A percentile compares a stretch with the other conserved stretches of the same genome.
These are phyloP conservation scores for Schizophyllum amplum DNA, from an alignment of 1,284 basidiomycete species.

Conservation along the genomic window DNA sequence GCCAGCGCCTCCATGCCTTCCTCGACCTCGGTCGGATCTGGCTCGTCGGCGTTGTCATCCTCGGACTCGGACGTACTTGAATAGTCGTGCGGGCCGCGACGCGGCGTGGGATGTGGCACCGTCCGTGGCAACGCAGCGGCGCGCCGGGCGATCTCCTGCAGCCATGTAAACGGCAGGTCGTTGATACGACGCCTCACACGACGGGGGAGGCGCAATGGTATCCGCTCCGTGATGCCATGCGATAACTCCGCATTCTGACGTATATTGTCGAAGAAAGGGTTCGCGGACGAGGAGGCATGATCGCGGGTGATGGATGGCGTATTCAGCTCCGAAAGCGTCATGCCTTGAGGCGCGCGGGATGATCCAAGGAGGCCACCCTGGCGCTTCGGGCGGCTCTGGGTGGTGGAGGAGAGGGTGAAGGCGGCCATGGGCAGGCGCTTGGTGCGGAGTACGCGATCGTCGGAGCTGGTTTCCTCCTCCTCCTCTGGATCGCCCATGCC, in stretches of 20 bases:
- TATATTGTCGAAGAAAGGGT: slow-evolving; percentile 93
- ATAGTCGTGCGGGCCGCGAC: neutral
- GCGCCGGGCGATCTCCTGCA: slow-evolving; percentile 58
- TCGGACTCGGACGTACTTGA: slow-evolving; percentile 6
- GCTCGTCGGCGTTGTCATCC: slow-evolving; percentile 25
- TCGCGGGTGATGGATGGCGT: slow-evolving; percentile 2
- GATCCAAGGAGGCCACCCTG: slow-evolving; percentile 5
- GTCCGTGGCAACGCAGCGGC: slow-evolving; percentile 28
- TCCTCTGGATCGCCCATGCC: slow-evolving; percentile 42
- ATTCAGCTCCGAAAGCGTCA: slow-evolving; percentile 8
- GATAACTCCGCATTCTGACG: slow-evolving; percentile 90
- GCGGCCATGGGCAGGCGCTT: slow-evolving; percentile 57
- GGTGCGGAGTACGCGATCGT: slow-evolving; percentile 38
- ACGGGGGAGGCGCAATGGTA: slow-evolving; percentile 66
- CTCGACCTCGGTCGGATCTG: slow-evolving; percentile 37
- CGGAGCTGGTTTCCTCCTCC: slow-evolving; percentile 34
- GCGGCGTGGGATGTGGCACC: neutral
- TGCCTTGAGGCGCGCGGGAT: slow-evolving; percentile 4
- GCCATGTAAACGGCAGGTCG: slow-evolving; percentile 79
- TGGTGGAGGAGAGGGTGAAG: slow-evolving; percentile 54
- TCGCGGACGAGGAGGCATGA: slow-evolving; percentile 23
- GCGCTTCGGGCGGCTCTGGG: slow-evolving; percentile 16
- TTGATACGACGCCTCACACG: slow-evolving; percentile 53
- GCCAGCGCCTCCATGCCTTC: slow-evolving; percentile 77
- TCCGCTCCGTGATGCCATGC: slow-evolving; percentile 77